Evolutionary conservation across 2,329 filamentous ascomycete species (phyloP).

Genomic region (Leptosphaerulina australis): DNA sequence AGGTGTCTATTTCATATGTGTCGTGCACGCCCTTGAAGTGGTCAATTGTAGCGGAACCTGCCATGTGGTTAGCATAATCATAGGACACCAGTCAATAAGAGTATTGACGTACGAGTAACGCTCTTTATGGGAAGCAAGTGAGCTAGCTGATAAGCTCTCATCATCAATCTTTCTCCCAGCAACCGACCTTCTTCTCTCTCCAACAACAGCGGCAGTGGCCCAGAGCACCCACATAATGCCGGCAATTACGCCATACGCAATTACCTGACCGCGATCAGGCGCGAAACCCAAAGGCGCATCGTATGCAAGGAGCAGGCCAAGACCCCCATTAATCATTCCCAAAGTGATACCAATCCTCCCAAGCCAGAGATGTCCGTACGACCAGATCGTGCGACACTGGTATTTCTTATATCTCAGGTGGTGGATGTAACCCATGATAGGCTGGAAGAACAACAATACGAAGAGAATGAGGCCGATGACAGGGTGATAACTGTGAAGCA

Average conservation of each 20-base stretch:
- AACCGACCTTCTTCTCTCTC: constrained; percentile 32
- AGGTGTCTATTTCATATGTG: not conserved
- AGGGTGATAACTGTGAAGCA: constrained; percentile 53
- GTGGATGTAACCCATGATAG: constrained; percentile 58
- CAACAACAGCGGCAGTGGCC: constrained; percentile 35
- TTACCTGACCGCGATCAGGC: constrained; percentile 35
- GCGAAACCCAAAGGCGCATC: constrained; percentile 36
- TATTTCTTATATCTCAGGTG: constrained; percentile 58
- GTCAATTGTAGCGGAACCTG: constrained; percentile 2
- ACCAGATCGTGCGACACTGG: constrained; percentile 53
- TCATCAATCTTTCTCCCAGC: constrained; percentile 20
- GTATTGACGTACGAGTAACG: constrained; percentile 7
- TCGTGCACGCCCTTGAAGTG: not conserved
- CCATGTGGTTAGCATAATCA: not conserved
- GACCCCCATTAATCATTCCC: constrained; percentile 62
- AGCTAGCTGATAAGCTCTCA: constrained; percentile 1
- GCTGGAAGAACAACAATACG: constrained; percentile 60
- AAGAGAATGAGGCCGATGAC: constrained; percentile 61
- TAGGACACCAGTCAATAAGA: no score
- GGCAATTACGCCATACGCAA: constrained; percentile 44
- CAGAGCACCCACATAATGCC: constrained; percentile 45
- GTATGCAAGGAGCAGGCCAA: constrained; percentile 53
- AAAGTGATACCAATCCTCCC: constrained; percentile 58
- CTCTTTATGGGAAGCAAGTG: constrained; percentile 8
- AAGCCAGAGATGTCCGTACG: constrained; percentile 61